Percentiles rank a stretch among this genome's conserved stretches.
phyloP scores from a whole-genome alignment of 192 early-diverging fungal species.

The Radiomyces spectabilis region DNA sequence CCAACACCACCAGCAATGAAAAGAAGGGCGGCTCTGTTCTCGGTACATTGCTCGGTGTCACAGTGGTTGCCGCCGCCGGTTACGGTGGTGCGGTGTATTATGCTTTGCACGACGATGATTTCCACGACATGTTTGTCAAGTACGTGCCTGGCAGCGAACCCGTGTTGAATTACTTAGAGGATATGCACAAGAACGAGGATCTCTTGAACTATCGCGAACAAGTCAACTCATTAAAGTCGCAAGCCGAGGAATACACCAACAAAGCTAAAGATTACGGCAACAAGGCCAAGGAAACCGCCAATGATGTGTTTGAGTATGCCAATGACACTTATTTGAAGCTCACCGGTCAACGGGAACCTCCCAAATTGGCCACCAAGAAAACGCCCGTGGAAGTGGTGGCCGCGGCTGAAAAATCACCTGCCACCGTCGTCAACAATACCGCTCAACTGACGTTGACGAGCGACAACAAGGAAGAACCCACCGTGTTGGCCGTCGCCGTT shows the following conservation, averaged over 20 bases:
- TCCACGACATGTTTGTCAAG: constrained; percentile 48
- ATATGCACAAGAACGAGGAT: constrained; percentile 40
- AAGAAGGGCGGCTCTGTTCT: constrained; percentile 9
- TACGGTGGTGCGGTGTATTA: constrained; percentile 49
- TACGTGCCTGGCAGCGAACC: constrained; percentile 50
- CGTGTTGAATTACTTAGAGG: constrained; percentile 41
- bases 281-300: constrained; percentile 14
- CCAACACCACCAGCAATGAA: neutral
- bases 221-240: constrained; percentile 22
- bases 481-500: constrained; percentile 1
- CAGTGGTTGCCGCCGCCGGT: constrained; percentile 22
- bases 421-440: neutral
- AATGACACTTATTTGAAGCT: constrained; percentile 21
- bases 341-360: constrained; percentile 12
- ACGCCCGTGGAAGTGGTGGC: neutral
- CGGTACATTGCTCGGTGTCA: constrained; percentile 4
- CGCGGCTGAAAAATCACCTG: neutral
- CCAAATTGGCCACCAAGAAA: neutral
- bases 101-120: constrained; percentile 41
- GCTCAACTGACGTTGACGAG: neutral
- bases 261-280: constrained; percentile 15
- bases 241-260: neutral
- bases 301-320: constrained; percentile 27
- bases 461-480: neutral
- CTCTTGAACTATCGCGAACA: constrained; percentile 14